phyloP scores from a whole-genome alignment of 2,329 filamentous ascomycete species.

The Alternaria gansuensis region DNA sequence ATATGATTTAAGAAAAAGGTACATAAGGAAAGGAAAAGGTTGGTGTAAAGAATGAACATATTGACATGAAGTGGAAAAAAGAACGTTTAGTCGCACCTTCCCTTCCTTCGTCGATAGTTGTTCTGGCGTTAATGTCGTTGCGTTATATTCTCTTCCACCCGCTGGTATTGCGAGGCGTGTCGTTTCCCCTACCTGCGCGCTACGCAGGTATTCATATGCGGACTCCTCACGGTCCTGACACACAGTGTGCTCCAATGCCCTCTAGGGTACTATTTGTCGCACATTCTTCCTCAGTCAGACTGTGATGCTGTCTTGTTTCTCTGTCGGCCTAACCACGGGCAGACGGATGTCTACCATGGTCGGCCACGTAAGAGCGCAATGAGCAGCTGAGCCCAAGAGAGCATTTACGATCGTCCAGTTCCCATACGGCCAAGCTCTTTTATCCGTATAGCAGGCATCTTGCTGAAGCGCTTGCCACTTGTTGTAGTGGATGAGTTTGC shows the following conservation, averaged over 20 bases:
- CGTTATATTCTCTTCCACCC: conserved; percentile 4
- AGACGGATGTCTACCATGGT: not conserved
- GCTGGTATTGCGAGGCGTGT: not conserved
- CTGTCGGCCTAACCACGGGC: not conserved
- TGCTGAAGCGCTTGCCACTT: conserved; percentile 47
- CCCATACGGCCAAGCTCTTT: conserved; percentile 44
- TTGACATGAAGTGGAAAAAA: conserved; percentile 4
- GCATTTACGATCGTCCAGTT: conserved; percentile 37
- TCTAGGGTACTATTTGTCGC: not conserved
- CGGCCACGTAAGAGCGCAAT: not conserved
- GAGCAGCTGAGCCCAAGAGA: not conserved
- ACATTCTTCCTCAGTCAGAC: not conserved
- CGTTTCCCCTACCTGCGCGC: not conserved
- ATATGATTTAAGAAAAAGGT: conserved; percentile 1
- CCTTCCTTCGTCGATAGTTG: conserved; percentile 9
- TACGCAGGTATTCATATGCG: conserved; percentile 3
- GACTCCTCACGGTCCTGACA: not conserved
- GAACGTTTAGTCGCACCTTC: not conserved
- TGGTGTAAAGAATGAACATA: conserved; percentile 5
- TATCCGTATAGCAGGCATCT: conserved; percentile 46
- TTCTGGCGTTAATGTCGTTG: conserved; percentile 21
- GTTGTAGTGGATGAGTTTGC: conserved; percentile 41
- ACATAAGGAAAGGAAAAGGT: not conserved
- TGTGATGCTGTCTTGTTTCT: not conserved
- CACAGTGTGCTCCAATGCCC: not conserved